Percentiles rank a stretch among this genome's conserved stretches.
Evolutionary conservation across 768 basidiomycete genomes (phyloP).

Genomic region (Phaeotremella fagi): DNA sequence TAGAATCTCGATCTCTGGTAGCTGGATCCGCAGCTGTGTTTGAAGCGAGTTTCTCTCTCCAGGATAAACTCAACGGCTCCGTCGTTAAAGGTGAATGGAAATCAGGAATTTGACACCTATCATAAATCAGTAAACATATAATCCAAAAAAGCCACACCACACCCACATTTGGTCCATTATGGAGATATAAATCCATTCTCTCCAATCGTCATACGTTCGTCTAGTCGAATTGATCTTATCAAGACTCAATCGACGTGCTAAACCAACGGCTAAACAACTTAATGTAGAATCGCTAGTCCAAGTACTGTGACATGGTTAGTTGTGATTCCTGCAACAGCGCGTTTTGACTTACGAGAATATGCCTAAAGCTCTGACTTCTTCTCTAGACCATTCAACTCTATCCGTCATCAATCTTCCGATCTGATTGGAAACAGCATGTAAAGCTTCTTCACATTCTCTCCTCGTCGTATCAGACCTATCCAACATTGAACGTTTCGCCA

Average conservation of each 20-base stretch:
- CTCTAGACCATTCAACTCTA: constrained; percentile 24
- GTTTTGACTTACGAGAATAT: constrained; percentile 37
- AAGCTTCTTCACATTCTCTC: constrained; percentile 21
- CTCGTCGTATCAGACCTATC: constrained; percentile 20
- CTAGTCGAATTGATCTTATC: constrained; percentile 17
- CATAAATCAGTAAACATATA: no score
- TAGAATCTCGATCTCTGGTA: constrained; percentile 40
- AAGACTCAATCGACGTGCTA: constrained; percentile 19
- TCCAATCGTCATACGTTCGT: constrained; percentile 39
- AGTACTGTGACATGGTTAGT: no score
- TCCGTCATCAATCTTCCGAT: constrained; percentile 23
- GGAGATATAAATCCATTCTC: constrained; percentile 41
- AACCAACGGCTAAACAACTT: constrained; percentile 22
- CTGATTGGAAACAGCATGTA: constrained; percentile 14
- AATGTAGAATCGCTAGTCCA: constrained; percentile 33
- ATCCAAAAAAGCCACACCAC: not conserved
- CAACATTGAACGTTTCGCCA: constrained; percentile 27
- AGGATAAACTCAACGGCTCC: constrained; percentile 19
- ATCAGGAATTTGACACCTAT: constrained; percentile 31
- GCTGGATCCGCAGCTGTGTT: constrained; percentile 17
- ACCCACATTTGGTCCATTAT: constrained; percentile 40
- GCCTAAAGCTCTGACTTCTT: constrained; percentile 36
- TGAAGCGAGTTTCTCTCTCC: constrained; percentile 26
- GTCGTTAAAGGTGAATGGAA: constrained; percentile 21
- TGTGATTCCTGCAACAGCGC: not conserved